phyloP scores from a whole-genome alignment of 2,329 filamentous ascomycete species.

The Colletotrichum sansevieriae region DNA sequence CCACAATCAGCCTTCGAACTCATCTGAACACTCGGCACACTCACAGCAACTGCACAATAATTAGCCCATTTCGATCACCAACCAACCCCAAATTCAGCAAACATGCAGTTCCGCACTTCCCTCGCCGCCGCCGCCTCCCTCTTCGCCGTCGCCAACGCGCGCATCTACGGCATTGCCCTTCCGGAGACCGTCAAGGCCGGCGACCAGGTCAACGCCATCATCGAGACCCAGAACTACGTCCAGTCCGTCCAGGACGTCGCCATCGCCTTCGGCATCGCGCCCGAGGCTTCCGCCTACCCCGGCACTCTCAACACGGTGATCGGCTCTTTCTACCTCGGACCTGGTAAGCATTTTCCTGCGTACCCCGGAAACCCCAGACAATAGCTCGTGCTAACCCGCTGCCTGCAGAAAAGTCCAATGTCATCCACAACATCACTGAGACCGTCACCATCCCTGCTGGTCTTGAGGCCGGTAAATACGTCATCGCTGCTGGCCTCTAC shows the following conservation, averaged over 20 bases:
- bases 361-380: background rate
- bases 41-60: too few relatives aligned
- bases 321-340: conserved; percentile 53
- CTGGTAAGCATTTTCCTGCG: conserved; percentile 44
- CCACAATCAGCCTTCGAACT: background rate
- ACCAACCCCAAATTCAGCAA: background rate
- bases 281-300: conserved; percentile 44
- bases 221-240: conserved; percentile 58
- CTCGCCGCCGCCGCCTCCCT: conserved; percentile 45
- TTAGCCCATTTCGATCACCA: background rate
- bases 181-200: conserved; percentile 57
- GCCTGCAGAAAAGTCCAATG: conserved; percentile 46
- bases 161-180: conserved; percentile 58
- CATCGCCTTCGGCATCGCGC: conserved; percentile 56
- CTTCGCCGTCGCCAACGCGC: conserved; percentile 49
- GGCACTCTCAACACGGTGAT: conserved; percentile 45
- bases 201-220: conserved; percentile 49
- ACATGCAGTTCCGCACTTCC: conserved; percentile 45
- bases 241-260: conserved; percentile 59
- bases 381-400: too few relatives aligned
- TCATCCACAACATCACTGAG: conserved; percentile 45
- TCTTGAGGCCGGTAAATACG: conserved; percentile 42
- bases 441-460: conserved; percentile 45
- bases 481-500: conserved; percentile 47
- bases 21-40: background rate